Base-by-base conservation (phyloP, 208 protist genomes). In the Leishmania braziliensis region DNA sequence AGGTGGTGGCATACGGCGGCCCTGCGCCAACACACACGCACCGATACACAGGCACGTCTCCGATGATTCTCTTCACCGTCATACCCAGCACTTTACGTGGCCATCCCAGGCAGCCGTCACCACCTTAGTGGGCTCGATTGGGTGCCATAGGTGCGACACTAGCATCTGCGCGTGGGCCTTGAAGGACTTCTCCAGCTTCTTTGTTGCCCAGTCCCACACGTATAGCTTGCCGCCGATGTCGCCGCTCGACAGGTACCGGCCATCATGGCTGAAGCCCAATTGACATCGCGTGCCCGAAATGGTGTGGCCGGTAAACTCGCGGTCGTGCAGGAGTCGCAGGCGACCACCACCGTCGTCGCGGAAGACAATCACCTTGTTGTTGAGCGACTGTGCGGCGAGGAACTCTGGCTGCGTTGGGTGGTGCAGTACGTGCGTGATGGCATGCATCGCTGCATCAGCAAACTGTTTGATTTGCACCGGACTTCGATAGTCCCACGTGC, bases 381-480 rank as follows among this genome's bases (percentile, higher is more conserved):
- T 97, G 18, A 99, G 82, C 51, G 98, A 99, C 89, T 99, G 97
- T 46, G 90, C 91, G 8, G 94, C 93, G 14, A 99, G 86, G 84
- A 92, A 98, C 75, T 96, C 92, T 3, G 84, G 82, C 72, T 97
- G 89, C 29, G 94, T 96, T 4, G 98, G 98, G 89, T 99, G 97
- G 50, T 93, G 77, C 14, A 91, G 86, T 9, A 96, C 91, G 82
- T 98, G 93, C 20, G 92, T 91, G 86, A 96, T 96, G 85, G 93
- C 92, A 85, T 99, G 98, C 93, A 99, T 98, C 33, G 86, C 81
- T 12, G 98, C 96, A 70, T 99, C 98, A 26, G 96, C 94, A 75
- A 99, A 98, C 81, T 99, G 94, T 86, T 99, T 99, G 77, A 99
- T 98, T 36, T 97, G 96, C 29, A 99, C 97, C 5, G 98, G 98